These are phyloP conservation scores for Filobasidium floriforme DNA, from an alignment of 768 basidiomycete species.

Conservation along the genomic window DNA sequence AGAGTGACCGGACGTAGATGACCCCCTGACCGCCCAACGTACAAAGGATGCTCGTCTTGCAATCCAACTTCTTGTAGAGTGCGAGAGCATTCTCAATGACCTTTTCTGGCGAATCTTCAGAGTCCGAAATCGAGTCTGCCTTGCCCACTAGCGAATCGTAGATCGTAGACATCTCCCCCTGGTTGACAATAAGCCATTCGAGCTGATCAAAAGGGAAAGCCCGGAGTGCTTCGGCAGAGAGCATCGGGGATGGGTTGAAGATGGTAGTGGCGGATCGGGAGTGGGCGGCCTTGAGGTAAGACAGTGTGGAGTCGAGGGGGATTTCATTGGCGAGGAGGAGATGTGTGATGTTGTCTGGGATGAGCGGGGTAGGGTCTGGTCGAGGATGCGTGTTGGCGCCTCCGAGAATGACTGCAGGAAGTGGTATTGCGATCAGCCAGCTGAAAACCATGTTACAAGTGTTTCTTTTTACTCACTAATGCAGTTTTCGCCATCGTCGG, in stretches of 20 bases:
- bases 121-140: neutral
- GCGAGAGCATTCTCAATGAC: constrained; percentile 9
- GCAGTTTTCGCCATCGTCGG: constrained; percentile 47
- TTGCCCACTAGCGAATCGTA: constrained; percentile 11
- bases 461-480: constrained; percentile 48
- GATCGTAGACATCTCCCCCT: constrained; percentile 44
- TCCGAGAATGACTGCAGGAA: constrained; percentile 37
- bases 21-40: constrained; percentile 18
- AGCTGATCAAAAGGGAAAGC: constrained; percentile 43
- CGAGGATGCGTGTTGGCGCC: constrained; percentile 38
- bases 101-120: neutral
- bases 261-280: constrained; percentile 34
- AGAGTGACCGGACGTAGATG: constrained; percentile 2
- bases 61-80: neutral
- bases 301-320: constrained; percentile 39
- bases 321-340: constrained; percentile 50
- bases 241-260: constrained; percentile 50
- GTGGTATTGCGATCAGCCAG: neutral
- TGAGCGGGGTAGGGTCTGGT: constrained; percentile 29
- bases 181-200: constrained; percentile 47
- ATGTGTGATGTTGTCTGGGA: constrained; percentile 41
- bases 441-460: too few relatives aligned
- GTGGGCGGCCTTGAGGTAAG: constrained; percentile 30
- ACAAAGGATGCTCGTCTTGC: constrained; percentile 12
- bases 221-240: constrained; percentile 31